Percentiles rank a stretch among this genome's conserved stretches.
Evolutionary conservation across 2,329 filamentous ascomycete genomes (phyloP).

Genomic region (Ramularia collo-cygni): DNA sequence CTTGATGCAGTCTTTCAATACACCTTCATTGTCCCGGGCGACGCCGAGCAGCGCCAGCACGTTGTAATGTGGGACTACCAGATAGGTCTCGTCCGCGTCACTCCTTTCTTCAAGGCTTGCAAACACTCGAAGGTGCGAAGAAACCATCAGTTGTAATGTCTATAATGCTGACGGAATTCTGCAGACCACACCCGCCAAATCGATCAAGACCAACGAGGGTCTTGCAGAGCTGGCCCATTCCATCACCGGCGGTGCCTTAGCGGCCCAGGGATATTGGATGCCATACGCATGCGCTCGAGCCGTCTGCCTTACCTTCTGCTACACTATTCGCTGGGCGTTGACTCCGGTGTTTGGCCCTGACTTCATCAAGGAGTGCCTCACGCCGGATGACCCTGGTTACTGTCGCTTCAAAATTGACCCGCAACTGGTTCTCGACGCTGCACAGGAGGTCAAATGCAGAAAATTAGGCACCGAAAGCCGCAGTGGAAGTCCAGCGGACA

Average conservation of each 20-base stretch:
- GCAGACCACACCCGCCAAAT: constrained; percentile 82
- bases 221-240: constrained; percentile 86
- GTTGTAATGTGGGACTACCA: constrained; percentile 97
- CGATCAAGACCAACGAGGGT: constrained; percentile 61
- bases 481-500: constrained; percentile 7
- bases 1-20: constrained; percentile 67
- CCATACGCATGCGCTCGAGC: constrained; percentile 80
- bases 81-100: constrained; percentile 86
- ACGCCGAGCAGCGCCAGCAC: constrained; percentile 41
- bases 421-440: constrained; percentile 33
- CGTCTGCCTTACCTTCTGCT: constrained; percentile 84
- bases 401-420: constrained; percentile 35
- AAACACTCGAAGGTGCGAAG: constrained; percentile 77
- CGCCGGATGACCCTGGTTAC: constrained; percentile 55
- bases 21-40: constrained; percentile 63
- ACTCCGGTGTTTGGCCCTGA: constrained; percentile 83
- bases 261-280: constrained; percentile 97
- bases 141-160: neutral
- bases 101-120: constrained; percentile 87
- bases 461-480: constrained; percentile 15
- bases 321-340: constrained; percentile 72
- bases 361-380: constrained; percentile 68
- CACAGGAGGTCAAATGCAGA: constrained; percentile 33
- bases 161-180: constrained; percentile 3
- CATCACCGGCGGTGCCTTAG: constrained; percentile 86